Conservation (phyloP, 352 stramenopile species). For the Phytophthora fragariaefolia region DNA sequence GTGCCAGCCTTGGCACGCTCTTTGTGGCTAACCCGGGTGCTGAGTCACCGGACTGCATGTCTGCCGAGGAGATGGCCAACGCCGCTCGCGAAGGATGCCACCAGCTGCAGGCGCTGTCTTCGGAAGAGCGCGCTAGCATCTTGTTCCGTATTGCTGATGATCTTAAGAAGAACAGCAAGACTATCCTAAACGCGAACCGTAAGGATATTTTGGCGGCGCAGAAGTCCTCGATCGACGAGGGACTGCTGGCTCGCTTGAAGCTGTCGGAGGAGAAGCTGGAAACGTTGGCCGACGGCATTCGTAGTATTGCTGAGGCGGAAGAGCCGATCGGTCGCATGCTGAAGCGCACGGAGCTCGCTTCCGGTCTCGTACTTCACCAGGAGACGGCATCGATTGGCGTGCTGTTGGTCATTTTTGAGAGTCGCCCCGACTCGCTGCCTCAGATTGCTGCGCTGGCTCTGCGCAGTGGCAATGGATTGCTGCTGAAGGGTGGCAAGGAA, state of each 20-base stretch:
- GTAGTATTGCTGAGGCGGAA: slow-evolving; percentile 89
- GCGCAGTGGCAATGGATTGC: slow-evolving; percentile 95
- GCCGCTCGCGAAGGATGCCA: slow-evolving; percentile 85
- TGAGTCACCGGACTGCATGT: slow-evolving; percentile 43
- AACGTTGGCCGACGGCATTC: slow-evolving; percentile 95
- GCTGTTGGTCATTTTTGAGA: slow-evolving; percentile 99
- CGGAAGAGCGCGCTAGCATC: slow-evolving; percentile 88
- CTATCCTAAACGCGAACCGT: slow-evolving; percentile 93
- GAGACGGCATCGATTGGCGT: slow-evolving; percentile 97
- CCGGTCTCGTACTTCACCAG: slow-evolving; percentile 93
- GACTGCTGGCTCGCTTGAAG: slow-evolving; percentile 75
- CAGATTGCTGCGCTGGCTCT: slow-evolving; percentile 97
- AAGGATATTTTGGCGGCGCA: slow-evolving; percentile 91
- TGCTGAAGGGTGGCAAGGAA: slow-evolving; percentile 98
- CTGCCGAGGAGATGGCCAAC: slow-evolving; percentile 82
- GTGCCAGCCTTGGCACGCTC: slow-evolving; percentile 80
- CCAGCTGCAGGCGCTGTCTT: slow-evolving; percentile 89
- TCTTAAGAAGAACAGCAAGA: slow-evolving; percentile 81
- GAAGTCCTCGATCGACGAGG: slow-evolving; percentile 64
- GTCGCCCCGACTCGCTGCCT: slow-evolving; percentile 94
- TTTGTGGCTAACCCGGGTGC: slow-evolving; percentile 80
- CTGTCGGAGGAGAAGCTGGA: slow-evolving; percentile 94
- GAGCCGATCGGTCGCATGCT: slow-evolving; percentile 80
- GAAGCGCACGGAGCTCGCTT: slow-evolving; percentile 89
- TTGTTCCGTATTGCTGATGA: slow-evolving; percentile 89